Conservation (phyloP, 2,329 filamentous ascomycete species). For the Aciculosporium take region DNA sequence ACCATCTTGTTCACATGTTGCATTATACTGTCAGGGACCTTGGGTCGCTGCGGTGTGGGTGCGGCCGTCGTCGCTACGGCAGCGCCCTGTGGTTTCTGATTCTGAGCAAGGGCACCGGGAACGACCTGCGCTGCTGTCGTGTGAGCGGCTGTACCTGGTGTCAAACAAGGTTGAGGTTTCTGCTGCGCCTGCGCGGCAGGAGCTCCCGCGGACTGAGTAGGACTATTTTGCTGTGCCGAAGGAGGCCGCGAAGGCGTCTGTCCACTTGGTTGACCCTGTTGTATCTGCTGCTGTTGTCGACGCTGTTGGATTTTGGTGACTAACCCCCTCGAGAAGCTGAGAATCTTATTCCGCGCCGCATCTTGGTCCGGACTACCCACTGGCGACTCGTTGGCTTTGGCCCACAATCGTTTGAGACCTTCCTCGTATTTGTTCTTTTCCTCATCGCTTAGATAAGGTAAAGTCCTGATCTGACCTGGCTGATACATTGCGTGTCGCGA, state of each 20-base stretch:
- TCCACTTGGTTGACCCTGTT: constrained; percentile 11
- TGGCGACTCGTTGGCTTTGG: constrained; percentile 32
- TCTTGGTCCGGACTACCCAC: constrained; percentile 34
- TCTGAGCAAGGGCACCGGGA: constrained; percentile 7
- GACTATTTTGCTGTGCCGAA: constrained; percentile 6
- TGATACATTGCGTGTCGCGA: constrained; percentile 29
- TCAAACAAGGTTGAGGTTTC: constrained; percentile 1
- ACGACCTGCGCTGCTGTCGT: constrained; percentile 4
- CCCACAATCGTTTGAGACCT: constrained; percentile 40
- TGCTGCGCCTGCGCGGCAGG: constrained; percentile 10
- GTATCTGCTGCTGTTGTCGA: constrained; percentile 20
- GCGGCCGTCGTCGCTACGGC: constrained; percentile 1
- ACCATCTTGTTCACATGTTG: constrained; percentile 33
- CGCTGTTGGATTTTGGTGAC: constrained; percentile 33
- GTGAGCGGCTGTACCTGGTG: constrained; percentile 2
- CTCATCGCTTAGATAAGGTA: constrained; percentile 35
- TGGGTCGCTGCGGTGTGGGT: constrained; percentile 14
- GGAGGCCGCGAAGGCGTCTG: constrained; percentile 12
- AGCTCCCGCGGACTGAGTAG: constrained; percentile 8
- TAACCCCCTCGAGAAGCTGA: constrained; percentile 46
- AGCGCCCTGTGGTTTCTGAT: constrained; percentile 10
- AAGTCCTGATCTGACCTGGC: constrained; percentile 35
- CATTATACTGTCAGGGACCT: constrained; percentile 29
- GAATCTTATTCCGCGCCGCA: constrained; percentile 41
- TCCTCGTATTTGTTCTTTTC: constrained; percentile 46